Evolutionary conservation across 768 basidiomycete species (phyloP).

Genomic region (Boletus sensibilis): DNA sequence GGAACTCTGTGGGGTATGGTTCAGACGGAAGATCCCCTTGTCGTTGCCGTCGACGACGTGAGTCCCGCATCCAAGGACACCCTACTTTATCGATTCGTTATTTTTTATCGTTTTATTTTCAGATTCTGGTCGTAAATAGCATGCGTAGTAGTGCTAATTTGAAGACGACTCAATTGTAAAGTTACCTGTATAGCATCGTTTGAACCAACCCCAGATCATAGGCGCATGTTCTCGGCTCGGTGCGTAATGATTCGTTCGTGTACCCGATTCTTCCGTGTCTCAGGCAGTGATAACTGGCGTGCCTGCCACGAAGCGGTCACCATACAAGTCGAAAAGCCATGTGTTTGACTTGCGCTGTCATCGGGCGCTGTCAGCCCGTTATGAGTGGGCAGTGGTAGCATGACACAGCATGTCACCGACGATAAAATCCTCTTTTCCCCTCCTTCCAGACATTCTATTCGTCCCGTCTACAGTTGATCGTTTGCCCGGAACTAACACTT

Average conservation of each 20-base stretch:
- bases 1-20: constrained; percentile 34
- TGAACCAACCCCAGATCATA: too few relatives aligned
- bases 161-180: neutral
- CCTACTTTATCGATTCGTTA: neutral
- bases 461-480: neutral
- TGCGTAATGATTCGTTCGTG: too few relatives aligned
- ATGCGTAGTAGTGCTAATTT: neutral
- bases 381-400: neutral
- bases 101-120: neutral
- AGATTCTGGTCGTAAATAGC: neutral
- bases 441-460: neutral
- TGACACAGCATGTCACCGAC: neutral
- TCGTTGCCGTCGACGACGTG: neutral
- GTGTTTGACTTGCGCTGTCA: neutral
- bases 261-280: too few relatives aligned
- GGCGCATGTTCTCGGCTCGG: too few relatives aligned
- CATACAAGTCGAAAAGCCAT: too few relatives aligned
- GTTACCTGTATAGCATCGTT: neutral
- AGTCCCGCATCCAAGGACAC: neutral
- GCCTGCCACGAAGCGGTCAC: too few relatives aligned
- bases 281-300: too few relatives aligned
- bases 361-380: neutral
- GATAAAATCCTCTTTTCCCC: neutral
- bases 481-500: neutral
- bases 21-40: constrained; percentile 22